Evolutionary conservation across 371 early-diverging fungal genomes (phyloP), one percentile per base, ranked within the genome.

Genomic region (Apophysomyces elegans): DNA sequence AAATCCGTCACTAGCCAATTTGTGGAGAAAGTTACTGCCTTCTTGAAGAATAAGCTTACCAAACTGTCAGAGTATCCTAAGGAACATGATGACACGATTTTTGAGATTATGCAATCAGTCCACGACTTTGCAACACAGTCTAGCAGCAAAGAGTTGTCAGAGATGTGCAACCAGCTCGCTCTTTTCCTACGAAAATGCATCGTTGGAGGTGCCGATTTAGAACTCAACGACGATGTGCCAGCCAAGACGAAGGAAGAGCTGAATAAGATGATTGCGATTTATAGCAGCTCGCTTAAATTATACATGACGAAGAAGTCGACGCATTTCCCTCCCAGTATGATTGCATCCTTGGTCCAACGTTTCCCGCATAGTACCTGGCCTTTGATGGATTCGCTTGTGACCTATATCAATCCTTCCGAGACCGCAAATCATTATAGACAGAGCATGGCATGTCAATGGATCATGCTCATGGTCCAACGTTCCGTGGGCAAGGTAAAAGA

Each of bases 291-390:
- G 11, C 71, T 89, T 62, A 73, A 73, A 39, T 83, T 88, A 63
- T 93, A 88, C 68, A 80, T 93, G 84, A 83, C 85, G 41, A 84
- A 85, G 69, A 90, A 90, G 73, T 84, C 88, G 44, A 85, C 90
- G 47, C 84, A 84, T 64, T 65, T 92, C 68, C 83, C 84, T 61
- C 78, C 88, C 35, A 84, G 79, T 66, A 78, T 92, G 69, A 87
- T 91, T 73, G 74, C 84, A 32, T 82, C 87, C 37, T 77, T 90
- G 44, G 77, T 86, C 35, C 83, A 84, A 37, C 84, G 88, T 60
- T 88, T 87, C 68, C 90, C 89, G 14, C 77, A 83, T 37, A 75
- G 84, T 41, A 88, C 87, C 62, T 88, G 89, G 85, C 76, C 76
- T 61, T 66, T 89, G 38, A 63, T 91, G 44, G 77, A 80, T 38